Percentiles rank a stretch among this genome's conserved stretches.
These are phyloP conservation scores for Aspergillus novoparasiticus DNA, from an alignment of 2,329 filamentous ascomycete genomes.

Conservation along the genomic window DNA sequence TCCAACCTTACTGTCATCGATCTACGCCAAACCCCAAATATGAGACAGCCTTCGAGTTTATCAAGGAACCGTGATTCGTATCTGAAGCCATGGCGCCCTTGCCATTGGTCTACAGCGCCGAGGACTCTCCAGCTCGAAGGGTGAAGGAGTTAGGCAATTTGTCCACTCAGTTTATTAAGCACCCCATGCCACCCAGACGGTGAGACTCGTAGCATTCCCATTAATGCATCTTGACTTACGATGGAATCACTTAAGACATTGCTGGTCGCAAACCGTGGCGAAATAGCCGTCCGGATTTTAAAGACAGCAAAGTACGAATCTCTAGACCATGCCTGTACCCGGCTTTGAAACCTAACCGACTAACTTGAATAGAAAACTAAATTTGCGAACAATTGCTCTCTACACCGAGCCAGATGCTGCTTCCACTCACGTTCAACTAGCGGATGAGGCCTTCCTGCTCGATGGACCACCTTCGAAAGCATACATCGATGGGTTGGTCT, in stretches of 20 bases:
- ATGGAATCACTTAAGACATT: conserved; percentile 52
- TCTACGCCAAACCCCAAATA: neutral
- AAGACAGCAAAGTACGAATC: conserved; percentile 49
- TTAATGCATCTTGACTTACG: neutral
- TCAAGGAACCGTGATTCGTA: neutral
- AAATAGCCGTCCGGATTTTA: conserved; percentile 59
- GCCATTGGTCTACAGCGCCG: conserved; percentile 11
- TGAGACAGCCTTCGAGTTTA: neutral
- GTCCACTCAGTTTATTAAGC: neutral
- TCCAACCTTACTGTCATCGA: conserved; percentile 1
- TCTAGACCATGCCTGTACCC: neutral
- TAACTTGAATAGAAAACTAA: conserved; percentile 37
- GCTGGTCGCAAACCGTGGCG: conserved; percentile 62
- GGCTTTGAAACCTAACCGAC: neutral
- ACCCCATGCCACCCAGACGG: neutral
- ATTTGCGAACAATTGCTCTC: conserved; percentile 58
- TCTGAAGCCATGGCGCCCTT: neutral
- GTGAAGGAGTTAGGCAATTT: neutral
- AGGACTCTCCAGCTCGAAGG: neutral
- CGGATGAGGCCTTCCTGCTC: conserved; percentile 57
- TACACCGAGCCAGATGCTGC: conserved; percentile 60
- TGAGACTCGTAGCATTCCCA: neutral
- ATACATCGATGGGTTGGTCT: conserved; percentile 49
- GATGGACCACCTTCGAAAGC: conserved; percentile 51
- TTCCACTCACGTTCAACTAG: conserved; percentile 56